phyloP scores from a whole-genome alignment of 2,329 filamentous ascomycete species.

The Coniochaeta prunicola region DNA sequence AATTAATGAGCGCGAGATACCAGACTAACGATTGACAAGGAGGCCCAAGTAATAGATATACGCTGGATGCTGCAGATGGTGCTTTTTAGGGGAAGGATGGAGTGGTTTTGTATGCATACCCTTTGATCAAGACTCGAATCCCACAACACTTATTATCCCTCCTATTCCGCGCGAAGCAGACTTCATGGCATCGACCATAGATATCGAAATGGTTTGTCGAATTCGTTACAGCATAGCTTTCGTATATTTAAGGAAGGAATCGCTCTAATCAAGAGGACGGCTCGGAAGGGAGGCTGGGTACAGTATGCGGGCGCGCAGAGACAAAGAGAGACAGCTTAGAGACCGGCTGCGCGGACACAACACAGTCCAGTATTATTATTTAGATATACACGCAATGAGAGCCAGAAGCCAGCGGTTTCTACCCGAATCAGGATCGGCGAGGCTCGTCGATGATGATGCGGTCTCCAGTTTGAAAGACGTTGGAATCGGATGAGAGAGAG shows the following conservation, averaged over 20 bases:
- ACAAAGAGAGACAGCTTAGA: conserved; percentile 3
- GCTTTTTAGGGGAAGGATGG: conserved; percentile 9
- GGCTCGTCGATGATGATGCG: neutral
- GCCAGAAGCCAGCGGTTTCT: neutral
- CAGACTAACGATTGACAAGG: conserved; percentile 11
- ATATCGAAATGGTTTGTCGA: conserved; percentile 3
- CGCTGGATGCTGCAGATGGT: conserved; percentile 9
- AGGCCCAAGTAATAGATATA: conserved; percentile 11
- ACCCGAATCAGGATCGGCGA: neutral
- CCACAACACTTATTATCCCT: conserved; percentile 5
- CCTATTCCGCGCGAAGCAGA: conserved; percentile 3
- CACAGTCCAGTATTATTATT: neutral
- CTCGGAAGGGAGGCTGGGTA: conserved; percentile 7
- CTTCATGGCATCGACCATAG: conserved; percentile 11
- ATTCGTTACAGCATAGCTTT: conserved; percentile 12
- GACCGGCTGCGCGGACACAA: neutral
- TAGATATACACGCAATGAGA: neutral
- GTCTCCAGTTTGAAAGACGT: neutral
- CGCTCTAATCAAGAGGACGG: neutral
- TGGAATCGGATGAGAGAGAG: neutral
- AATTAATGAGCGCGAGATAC: conserved; percentile 10
- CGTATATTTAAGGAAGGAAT: neutral
- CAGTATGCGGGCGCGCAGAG: conserved; percentile 9
- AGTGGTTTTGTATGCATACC: conserved; percentile 15
- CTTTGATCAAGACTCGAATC: conserved; percentile 8